Percentiles rank a stretch among this genome's conserved stretches.
These are phyloP conservation scores for Balakata baccata DNA, from an alignment of 345 rosid species.

Conservation along the genomic window DNA sequence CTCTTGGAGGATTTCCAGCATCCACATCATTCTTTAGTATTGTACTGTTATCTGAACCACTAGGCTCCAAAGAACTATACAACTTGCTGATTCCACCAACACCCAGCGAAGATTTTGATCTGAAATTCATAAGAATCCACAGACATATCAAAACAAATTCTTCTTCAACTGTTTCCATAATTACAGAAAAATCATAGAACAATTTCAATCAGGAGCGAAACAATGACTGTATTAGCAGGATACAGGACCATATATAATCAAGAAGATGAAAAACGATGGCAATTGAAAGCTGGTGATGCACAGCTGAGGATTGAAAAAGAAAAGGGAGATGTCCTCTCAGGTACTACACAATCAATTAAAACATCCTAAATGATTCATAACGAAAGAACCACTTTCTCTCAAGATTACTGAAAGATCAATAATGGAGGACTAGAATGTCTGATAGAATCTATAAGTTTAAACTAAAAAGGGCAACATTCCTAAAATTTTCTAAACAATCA, in stretches of 20 bases:
- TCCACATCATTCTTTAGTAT: constrained; percentile 61
- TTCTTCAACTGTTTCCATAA: neutral
- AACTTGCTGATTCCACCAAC: constrained; percentile 57
- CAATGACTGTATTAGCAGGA: neutral
- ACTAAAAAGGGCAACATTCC: too few species aligned
- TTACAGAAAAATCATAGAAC: neutral
- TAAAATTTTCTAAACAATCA: too few species aligned
- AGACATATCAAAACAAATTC: constrained; percentile 4
- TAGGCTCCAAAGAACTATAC: constrained; percentile 55
- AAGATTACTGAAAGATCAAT: too few species aligned
- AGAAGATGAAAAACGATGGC: neutral
- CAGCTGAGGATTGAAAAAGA: neutral
- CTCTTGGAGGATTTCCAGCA: constrained; percentile 48
- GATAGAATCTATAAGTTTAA: too few species aligned
- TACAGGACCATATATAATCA: neutral
- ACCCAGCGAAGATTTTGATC: constrained; percentile 67
- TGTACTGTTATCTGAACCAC: constrained; percentile 55
- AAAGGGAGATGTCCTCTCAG: neutral
- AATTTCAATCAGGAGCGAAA: neutral
- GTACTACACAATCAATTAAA: neutral
- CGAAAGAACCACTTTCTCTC: too few species aligned
- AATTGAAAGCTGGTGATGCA: neutral
- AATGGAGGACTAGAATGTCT: too few species aligned
- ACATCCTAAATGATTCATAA: too few species aligned
- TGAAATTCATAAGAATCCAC: constrained; percentile 31